phyloP scores from a whole-genome alignment of 1,284 basidiomycete genomes.

The Puccinia horiana region DNA sequence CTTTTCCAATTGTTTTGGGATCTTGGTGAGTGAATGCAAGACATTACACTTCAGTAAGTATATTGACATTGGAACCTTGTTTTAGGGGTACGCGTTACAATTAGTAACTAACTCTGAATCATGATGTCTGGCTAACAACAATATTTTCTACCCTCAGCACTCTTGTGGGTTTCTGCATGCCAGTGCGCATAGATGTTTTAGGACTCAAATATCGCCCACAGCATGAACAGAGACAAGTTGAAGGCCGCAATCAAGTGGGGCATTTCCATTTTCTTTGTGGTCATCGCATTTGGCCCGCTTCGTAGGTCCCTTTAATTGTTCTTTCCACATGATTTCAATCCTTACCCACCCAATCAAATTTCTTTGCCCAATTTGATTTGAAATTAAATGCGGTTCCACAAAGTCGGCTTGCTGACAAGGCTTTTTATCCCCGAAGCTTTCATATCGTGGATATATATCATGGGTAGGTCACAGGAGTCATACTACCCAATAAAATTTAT shows the following conservation, averaged over 20 bases:
- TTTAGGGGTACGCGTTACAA: neutral
- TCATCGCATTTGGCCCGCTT: neutral
- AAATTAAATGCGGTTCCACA: neutral
- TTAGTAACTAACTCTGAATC: neutral
- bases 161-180: constrained; percentile 11
- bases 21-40: neutral
- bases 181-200: constrained; percentile 18
- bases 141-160: neutral
- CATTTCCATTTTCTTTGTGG: neutral
- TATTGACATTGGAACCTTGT: neutral
- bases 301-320: constrained; percentile 1
- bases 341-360: neutral
- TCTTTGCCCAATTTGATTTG: neutral
- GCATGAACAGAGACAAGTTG: constrained; percentile 6
- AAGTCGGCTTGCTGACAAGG: neutral
- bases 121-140: neutral
- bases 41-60: neutral
- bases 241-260: neutral
- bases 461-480: too few relatives aligned
- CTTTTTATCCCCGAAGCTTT: neutral
- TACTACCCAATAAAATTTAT: too few relatives aligned
- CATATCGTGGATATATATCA: neutral
- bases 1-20: neutral
- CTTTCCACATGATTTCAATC: neutral
- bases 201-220: neutral